Evolutionary conservation across 768 basidiomycete species (phyloP).

Genomic region (Leccinum subgranulosum): DNA sequence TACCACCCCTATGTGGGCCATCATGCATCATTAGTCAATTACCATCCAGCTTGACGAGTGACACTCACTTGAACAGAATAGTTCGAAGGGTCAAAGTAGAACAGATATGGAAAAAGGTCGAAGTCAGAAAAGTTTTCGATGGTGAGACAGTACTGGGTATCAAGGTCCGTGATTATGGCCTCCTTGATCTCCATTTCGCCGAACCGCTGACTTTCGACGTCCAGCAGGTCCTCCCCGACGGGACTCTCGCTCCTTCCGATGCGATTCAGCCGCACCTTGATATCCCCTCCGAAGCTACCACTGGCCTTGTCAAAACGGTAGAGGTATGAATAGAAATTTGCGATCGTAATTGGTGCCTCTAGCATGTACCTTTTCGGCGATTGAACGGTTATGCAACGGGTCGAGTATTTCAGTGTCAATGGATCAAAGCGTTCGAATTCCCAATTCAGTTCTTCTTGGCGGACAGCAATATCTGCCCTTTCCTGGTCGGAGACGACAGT

Average conservation of each 20-base stretch:
- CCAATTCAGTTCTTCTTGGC: slow-evolving; percentile 6
- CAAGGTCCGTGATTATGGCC: slow-evolving; percentile 13
- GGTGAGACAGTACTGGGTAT: slow-evolving; percentile 14
- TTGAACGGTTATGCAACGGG: background rate
- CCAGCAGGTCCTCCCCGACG: slow-evolving; percentile 10
- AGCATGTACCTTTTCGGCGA: slow-evolving; percentile 3
- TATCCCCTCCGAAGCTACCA: slow-evolving; percentile 8
- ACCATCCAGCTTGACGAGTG: no score
- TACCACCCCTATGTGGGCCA: slow-evolving; percentile 13
- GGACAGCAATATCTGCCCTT: slow-evolving; percentile 9
- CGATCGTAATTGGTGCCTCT: slow-evolving; percentile 3
- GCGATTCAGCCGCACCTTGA: slow-evolving; percentile 10
- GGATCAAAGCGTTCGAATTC: slow-evolving; percentile 16
- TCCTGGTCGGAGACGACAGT: slow-evolving; percentile 9
- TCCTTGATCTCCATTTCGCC: slow-evolving; percentile 10
- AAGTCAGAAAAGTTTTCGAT: slow-evolving; percentile 16
- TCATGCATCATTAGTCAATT: background rate
- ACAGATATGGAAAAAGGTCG: slow-evolving; percentile 21
- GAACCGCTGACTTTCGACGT: background rate
- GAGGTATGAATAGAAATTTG: slow-evolving; percentile 21
- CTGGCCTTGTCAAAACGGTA: slow-evolving; percentile 13
- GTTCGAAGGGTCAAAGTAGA: slow-evolving; percentile 23
- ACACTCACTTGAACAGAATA: slow-evolving; percentile 18
- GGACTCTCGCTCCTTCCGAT: background rate
- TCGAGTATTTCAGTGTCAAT: slow-evolving; percentile 8